Base-by-base conservation (phyloP, 164 flowering plant genomes). In the Sextonia rubra region DNA sequence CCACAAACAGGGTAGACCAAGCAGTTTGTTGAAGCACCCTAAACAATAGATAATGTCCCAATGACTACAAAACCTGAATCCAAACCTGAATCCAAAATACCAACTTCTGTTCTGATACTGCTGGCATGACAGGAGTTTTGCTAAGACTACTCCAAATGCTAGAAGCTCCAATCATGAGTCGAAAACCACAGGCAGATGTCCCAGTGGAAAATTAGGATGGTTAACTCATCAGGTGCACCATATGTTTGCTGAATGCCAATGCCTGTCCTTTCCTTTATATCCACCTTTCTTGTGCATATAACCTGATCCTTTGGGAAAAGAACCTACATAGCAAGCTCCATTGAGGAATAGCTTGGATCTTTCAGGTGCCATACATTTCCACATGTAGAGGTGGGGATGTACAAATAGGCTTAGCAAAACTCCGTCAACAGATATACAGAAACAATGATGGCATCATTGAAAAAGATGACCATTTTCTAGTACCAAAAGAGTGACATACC, bases 21-120 rank as follows among this genome's bases (percentile, higher is more conserved):
- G 80, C 75, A 73, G 80, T 75, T 88, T 49, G 78, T 47, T 48
- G 74, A 64, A 56, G 86, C 81, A 65, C 82, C 88, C 98, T 93
- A 83, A 78, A 29, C 27, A 32, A 29, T 29, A 62, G 58, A 78
- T 64, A 76, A 67, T 14, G 64, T 67, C 72, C 74, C 73, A 79
- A 82, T 76, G 75, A 77, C 78, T 79, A 77, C 60, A 76, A 73
- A 74, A 65, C 74, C 81, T 80, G 80, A 73, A 62, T 23, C 29
- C 44, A 37, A 37, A 37, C 44, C 44, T 37, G 44, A 37, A 37
- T 37, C 11, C 11, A 37, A 52, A 52, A 52, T 52, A 52, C 58
- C n/a, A 52, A 52, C 58, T 52, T 52, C n/a, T 52, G 58, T 20
- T 3, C 58, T 12, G n/a, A 52, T 17, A 52, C 58, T 52, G 14